phyloP scores from a whole-genome alignment of 192 early-diverging fungal species.

The Rhizophlyctis rosea region DNA sequence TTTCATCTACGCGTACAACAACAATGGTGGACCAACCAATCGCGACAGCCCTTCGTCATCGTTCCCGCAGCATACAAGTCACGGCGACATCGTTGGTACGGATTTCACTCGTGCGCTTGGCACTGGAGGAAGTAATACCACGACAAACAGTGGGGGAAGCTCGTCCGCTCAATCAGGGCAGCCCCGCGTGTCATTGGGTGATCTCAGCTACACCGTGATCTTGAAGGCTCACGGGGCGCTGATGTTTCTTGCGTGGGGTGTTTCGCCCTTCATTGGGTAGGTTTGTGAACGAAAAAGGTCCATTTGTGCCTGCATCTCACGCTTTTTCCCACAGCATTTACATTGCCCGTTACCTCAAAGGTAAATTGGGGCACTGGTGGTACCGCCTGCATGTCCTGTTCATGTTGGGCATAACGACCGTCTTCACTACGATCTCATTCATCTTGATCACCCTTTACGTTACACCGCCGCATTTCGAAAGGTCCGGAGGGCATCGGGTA shows the following conservation, averaged over 20 bases:
- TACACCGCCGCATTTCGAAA: slow-evolving; percentile 6
- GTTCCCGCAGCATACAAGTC: slow-evolving; percentile 7
- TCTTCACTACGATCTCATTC: slow-evolving; percentile 12
- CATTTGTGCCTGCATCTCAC: not conserved
- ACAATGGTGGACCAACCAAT: not conserved
- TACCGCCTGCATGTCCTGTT: slow-evolving; percentile 37
- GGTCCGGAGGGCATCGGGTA: too few relatives aligned
- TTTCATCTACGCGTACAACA: slow-evolving; percentile 13
- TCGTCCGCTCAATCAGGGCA: not conserved
- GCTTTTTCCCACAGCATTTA: slow-evolving; percentile 43
- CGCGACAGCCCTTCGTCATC: slow-evolving; percentile 5
- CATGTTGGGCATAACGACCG: slow-evolving; percentile 17
- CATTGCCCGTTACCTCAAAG: slow-evolving; percentile 45
- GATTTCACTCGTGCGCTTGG: slow-evolving; percentile 16
- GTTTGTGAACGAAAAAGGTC: too few relatives aligned
- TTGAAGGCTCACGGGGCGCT: slow-evolving; percentile 39
- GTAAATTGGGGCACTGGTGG: slow-evolving; percentile 38
- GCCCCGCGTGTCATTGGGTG: not conserved
- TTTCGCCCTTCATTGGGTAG: slow-evolving; percentile 35
- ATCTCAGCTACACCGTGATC: not conserved
- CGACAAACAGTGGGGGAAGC: not conserved
- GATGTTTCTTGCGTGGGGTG: slow-evolving; percentile 47
- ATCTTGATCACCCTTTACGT: slow-evolving; percentile 24
- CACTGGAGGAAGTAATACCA: not conserved
- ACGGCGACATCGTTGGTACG: slow-evolving; percentile 1